Conservation (phyloP, 2,329 filamentous ascomycete species). For the Scytalidium sp. region DNA sequence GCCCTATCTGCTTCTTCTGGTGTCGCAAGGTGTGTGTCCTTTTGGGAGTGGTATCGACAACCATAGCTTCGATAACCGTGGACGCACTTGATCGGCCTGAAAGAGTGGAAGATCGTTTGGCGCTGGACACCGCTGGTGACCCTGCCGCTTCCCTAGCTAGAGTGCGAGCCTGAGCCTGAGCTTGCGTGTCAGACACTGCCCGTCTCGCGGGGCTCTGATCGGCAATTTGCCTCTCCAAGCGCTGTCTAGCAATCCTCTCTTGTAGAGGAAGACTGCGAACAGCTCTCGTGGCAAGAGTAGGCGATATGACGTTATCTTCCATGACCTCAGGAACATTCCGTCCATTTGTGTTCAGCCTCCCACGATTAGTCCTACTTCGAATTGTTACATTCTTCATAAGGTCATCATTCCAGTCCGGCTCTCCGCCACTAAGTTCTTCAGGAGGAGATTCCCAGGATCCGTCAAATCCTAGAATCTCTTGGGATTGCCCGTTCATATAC, state of each 20-base stretch:
- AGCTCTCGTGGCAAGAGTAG: constrained; percentile 49
- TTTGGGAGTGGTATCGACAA: constrained; percentile 48
- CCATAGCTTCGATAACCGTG: constrained; percentile 52
- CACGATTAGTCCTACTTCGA: constrained; percentile 34
- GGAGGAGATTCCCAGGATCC: constrained; percentile 49
- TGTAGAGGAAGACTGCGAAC: constrained; percentile 22
- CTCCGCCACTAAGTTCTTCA: constrained; percentile 40
- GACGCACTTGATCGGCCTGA: constrained; percentile 54
- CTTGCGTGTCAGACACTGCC: not conserved
- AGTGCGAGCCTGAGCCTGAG: too few species aligned
- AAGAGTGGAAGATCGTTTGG: constrained; percentile 49
- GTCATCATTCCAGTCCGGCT: constrained; percentile 54
- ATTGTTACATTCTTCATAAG: constrained; percentile 52
- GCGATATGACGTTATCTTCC: constrained; percentile 45
- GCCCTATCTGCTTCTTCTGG: constrained; percentile 50
- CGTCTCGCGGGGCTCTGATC: constrained; percentile 4
- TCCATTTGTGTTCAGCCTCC: constrained; percentile 13
- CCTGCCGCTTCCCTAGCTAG: constrained; percentile 16
- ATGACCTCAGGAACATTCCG: constrained; percentile 39
- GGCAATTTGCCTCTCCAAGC: constrained; percentile 15
- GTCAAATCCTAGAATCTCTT: constrained; percentile 54
- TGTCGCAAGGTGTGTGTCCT: constrained; percentile 56
- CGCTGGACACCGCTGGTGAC: constrained; percentile 30
- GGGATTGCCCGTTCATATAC: constrained; percentile 32
- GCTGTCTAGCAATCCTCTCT: constrained; percentile 21